Conservation (phyloP, 768 basidiomycete species). For the Asterophora parasitica region DNA sequence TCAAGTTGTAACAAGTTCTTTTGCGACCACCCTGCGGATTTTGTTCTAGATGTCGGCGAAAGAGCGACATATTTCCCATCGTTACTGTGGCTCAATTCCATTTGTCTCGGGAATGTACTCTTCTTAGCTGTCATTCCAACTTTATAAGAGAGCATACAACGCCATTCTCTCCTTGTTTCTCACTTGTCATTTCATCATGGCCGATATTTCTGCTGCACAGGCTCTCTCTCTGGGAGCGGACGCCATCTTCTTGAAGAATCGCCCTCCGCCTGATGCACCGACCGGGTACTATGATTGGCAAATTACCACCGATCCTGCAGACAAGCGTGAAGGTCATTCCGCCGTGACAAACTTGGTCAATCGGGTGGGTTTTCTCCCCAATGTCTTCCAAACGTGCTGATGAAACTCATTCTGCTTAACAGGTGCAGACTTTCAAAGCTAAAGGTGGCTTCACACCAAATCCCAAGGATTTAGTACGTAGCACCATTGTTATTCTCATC, state of each 20-base stretch:
- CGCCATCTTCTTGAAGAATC: conserved; percentile 26
- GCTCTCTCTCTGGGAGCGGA: conserved; percentile 25
- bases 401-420: too few relatives aligned
- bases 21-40: too few relatives aligned
- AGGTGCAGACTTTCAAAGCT: conserved; percentile 20
- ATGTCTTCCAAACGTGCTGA: too few relatives aligned
- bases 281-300: conserved; percentile 41
- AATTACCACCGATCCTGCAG: conserved; percentile 22
- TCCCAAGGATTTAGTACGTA: conserved; percentile 18
- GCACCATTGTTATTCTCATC: not conserved
- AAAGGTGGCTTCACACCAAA: conserved; percentile 22
- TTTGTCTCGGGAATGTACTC: too few relatives aligned
- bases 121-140: too few relatives aligned
- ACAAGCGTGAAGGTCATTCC: conserved; percentile 26
- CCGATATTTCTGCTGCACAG: conserved; percentile 20
- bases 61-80: too few relatives aligned
- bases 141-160: too few relatives aligned
- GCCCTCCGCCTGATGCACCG: conserved; percentile 33
- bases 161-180: not conserved
- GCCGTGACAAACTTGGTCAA: conserved; percentile 27
- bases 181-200: not conserved
- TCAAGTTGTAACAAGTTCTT: too few relatives aligned
- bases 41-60: too few relatives aligned
- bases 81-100: too few relatives aligned
- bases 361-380: too few relatives aligned